Base-by-base conservation (phyloP, 1,139 yeast genomes). In the Taphrina pruni region DNA sequence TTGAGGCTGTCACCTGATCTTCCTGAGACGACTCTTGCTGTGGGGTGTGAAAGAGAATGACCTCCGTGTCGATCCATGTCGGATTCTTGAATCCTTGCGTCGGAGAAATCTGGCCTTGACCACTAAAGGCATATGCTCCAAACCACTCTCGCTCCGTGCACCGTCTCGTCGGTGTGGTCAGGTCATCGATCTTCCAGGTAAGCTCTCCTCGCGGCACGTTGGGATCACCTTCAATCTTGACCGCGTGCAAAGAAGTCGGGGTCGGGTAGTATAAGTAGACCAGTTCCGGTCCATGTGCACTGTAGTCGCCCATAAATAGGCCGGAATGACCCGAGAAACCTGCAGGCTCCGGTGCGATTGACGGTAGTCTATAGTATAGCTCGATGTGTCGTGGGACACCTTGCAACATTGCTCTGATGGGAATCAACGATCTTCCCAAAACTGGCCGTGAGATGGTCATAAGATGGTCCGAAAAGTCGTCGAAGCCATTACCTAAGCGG, bases 181-280 rank as follows among this genome's bases (percentile, higher is more conserved):
- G 67, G 65, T 77, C 74, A 12, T 73, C 76, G 14, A 75, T 75
- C 43, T 72, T 65, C 64, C 77, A 77, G 35, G 74, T 68, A 48
- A 70, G 56, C 61, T 77, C 78, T 4, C 78, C 79, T 12, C 79
- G 71, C 11, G 78, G 78, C 3, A 77, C 74, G 51, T 71, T 71
- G 6, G 73, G 73, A 58, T 75, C 77, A 0, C 79, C 76, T 54
- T 36, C 12, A 35, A 39, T 41, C 21, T 56, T 56, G 14, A 56
- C 46, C 11, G 60, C 60, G 36, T 56, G 60, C 32, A 56, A 17
- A 1, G 60, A 39, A 8, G 60, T 56, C 6, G 60, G 60, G 3
- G 36, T 56, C 60, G 60, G 60, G 43, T 56, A 56, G 48, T 56
- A 41, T 2, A 56, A 12, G 36, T 56, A 56, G 48, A 56, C 14